Conservation (phyloP, 192 early-diverging fungal species). For the Radiomyces spectabilis region DNA sequence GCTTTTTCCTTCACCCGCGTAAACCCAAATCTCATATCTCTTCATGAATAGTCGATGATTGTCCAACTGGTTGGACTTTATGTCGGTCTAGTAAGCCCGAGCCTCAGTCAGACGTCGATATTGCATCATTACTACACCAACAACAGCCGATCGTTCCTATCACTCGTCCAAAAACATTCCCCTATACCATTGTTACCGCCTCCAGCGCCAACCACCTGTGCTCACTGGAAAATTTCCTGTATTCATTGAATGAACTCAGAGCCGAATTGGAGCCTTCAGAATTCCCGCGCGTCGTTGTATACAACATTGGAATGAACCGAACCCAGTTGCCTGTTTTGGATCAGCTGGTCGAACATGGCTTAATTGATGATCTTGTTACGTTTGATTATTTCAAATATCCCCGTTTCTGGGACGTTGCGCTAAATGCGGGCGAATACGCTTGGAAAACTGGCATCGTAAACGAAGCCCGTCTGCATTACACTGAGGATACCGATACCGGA, state of each 20-base stretch:
- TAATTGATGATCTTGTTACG: conserved; percentile 34
- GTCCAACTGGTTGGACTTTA: background rate
- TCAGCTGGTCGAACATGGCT: conserved; percentile 30
- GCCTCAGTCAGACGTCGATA: too few species aligned
- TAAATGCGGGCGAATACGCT: conserved; percentile 43
- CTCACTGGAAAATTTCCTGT: conserved; percentile 41
- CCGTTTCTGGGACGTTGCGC: conserved; percentile 40
- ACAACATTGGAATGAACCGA: conserved; percentile 41
- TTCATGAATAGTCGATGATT: background rate
- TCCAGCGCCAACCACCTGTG: conserved; percentile 49
- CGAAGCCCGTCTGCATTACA: conserved; percentile 33
- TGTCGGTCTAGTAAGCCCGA: background rate
- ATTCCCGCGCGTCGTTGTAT: conserved; percentile 40
- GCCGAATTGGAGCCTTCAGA: conserved; percentile 4
- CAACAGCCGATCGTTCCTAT: too few species aligned
- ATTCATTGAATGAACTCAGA: conserved; percentile 31
- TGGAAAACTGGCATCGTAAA: conserved; percentile 50
- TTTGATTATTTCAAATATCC: conserved; percentile 41
- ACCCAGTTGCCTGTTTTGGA: conserved; percentile 32
- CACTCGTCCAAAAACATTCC: conserved; percentile 4
- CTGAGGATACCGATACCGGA: conserved; percentile 12
- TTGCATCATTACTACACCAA: too few species aligned
- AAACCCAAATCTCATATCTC: background rate
- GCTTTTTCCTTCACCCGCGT: too few species aligned
- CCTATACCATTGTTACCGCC: conserved; percentile 42